These are phyloP conservation scores for Boletus eberwhitei DNA, from an alignment of 768 basidiomycete genomes.

Conservation along the genomic window DNA sequence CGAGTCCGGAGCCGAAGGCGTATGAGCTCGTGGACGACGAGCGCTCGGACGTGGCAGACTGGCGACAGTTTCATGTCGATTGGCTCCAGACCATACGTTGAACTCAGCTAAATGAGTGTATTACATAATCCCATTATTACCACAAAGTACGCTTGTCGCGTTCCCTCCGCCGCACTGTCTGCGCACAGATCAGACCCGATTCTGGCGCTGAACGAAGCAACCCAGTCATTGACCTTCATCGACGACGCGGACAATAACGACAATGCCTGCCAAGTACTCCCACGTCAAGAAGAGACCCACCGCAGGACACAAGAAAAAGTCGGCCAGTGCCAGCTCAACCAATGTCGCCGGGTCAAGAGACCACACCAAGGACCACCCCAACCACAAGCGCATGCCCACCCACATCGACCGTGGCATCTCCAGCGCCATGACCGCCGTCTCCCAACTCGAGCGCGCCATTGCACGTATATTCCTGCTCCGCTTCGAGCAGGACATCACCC, in stretches of 20 bases:
- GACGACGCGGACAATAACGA: slow-evolving; percentile 1
- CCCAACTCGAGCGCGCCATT: slow-evolving; percentile 66
- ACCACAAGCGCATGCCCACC: slow-evolving; percentile 38
- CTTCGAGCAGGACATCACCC: slow-evolving; percentile 72
- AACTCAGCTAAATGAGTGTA: background rate
- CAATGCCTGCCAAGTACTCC: slow-evolving; percentile 71
- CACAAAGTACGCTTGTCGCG: background rate
- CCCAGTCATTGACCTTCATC: slow-evolving; percentile 1
- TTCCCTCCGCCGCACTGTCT: slow-evolving; percentile 10
- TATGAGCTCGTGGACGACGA: slow-evolving; percentile 22
- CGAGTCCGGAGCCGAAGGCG: slow-evolving; percentile 26
- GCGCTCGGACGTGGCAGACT: slow-evolving; percentile 32
- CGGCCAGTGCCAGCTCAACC: slow-evolving; percentile 23
- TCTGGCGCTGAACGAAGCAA: background rate
- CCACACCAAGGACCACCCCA: slow-evolving; percentile 27
- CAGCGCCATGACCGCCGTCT: slow-evolving; percentile 56
- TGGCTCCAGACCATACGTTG: slow-evolving; percentile 25
- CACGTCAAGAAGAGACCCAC: slow-evolving; percentile 67
- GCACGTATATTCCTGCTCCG: slow-evolving; percentile 64
- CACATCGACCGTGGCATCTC: slow-evolving; percentile 55
- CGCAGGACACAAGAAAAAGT: slow-evolving; percentile 47
- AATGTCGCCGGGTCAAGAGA: slow-evolving; percentile 25
- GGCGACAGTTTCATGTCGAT: slow-evolving; percentile 56
- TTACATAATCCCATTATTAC: slow-evolving; percentile 18
- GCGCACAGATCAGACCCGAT: slow-evolving; percentile 13